Conservation (phyloP, 352 stramenopile genomes). For the Peronospora tabacina region DNA sequence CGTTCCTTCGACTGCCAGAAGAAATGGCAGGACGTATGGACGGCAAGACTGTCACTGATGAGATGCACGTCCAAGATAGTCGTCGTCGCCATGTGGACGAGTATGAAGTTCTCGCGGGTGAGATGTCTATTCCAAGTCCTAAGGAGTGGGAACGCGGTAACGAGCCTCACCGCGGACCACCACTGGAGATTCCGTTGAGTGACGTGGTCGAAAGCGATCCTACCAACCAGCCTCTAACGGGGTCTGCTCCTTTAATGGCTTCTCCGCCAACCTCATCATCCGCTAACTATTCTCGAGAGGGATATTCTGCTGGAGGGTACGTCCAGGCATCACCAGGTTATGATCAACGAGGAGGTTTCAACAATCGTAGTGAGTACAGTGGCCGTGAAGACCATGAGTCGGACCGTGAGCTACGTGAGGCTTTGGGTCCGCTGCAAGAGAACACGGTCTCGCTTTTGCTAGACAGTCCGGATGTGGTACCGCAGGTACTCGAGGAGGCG, state of each 20-base stretch:
- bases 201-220: constrained; percentile 42
- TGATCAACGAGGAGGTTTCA: constrained; percentile 21
- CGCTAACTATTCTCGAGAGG: constrained; percentile 17
- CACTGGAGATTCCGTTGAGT: constrained; percentile 57
- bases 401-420: constrained; percentile 53
- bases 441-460: constrained; percentile 66
- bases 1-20: constrained; percentile 56
- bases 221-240: constrained; percentile 11
- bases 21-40: constrained; percentile 34
- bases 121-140: constrained; percentile 64
- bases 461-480: constrained; percentile 65
- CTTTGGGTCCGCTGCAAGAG: constrained; percentile 59
- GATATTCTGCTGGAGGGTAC: constrained; percentile 22
- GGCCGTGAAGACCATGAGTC: constrained; percentile 38
- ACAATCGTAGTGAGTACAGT: constrained; percentile 25
- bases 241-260: constrained; percentile 19
- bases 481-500: constrained; percentile 75
- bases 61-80: constrained; percentile 55
- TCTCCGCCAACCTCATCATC: constrained; percentile 12
- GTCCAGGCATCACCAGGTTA: constrained; percentile 13
- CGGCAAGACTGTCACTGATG: constrained; percentile 37
- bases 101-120: constrained; percentile 72
- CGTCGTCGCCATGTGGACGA: constrained; percentile 76
- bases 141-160: constrained; percentile 73
- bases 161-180: constrained; percentile 47